Percentiles rank a stretch among this genome's conserved stretches.
Conservation (phyloP, 225 moss, liverwort and hornwort genomes). For the Pseudoscleropodium purum region DNA sequence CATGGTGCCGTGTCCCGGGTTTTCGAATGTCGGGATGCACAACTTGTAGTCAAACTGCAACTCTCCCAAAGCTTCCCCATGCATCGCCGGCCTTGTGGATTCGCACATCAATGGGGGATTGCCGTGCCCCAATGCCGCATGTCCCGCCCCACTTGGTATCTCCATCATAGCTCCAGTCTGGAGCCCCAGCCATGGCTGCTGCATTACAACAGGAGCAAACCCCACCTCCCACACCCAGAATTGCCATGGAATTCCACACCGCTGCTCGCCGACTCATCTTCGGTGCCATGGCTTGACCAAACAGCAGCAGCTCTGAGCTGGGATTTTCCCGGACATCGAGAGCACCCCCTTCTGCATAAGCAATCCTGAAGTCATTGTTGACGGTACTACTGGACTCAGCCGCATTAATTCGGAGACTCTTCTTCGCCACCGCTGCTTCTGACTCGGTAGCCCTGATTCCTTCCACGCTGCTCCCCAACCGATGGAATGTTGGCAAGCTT, state of each 20-base stretch:
- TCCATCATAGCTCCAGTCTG: conserved; percentile 60
- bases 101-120: conserved; percentile 63
- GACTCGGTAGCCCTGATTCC: not conserved
- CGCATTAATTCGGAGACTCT: not conserved
- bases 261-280: conserved; percentile 13
- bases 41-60: conserved; percentile 41
- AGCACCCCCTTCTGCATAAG: not conserved
- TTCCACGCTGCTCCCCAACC: not conserved
- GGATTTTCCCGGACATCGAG: not conserved
- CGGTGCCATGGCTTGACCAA: not conserved
- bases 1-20: conserved; percentile 76
- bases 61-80: conserved; percentile 38
- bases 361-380: not conserved
- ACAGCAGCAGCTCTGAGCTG: not conserved
- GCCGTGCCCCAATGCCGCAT: conserved; percentile 43
- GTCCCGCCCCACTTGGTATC: conserved; percentile 46
- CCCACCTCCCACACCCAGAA: not conserved
- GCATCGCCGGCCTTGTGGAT: conserved; percentile 20
- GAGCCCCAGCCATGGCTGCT: conserved; percentile 14
- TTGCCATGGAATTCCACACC: conserved; percentile 13
- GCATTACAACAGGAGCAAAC: conserved; percentile 26
- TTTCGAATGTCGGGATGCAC: conserved; percentile 36
- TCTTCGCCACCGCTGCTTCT: not conserved
- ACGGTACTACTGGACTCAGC: not conserved
- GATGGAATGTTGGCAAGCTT: not conserved